Evolutionary conservation across 345 rosid species (phyloP).

Genomic region (Orychophragmus violaceus): DNA sequence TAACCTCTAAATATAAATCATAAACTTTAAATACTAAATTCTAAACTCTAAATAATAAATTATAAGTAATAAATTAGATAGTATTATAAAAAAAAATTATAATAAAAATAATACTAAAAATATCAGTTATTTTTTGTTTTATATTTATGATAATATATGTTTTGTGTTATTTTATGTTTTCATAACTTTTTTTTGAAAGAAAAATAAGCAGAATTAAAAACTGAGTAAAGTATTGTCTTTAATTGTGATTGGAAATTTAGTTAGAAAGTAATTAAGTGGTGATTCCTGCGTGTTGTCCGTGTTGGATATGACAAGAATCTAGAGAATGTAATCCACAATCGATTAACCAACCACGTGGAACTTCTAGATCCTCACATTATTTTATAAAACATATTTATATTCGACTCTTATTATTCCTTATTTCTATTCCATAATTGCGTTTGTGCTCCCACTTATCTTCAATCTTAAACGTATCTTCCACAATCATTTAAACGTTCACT

Average conservation of each 20-base stretch:
- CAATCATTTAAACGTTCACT: background rate
- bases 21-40: too few relatives aligned
- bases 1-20: too few relatives aligned
- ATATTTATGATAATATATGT: too few relatives aligned
- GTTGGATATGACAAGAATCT: conserved; percentile 30
- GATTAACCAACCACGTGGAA: conserved; percentile 23
- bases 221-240: background rate
- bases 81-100: too few relatives aligned
- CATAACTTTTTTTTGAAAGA: too few relatives aligned
- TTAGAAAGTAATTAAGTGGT: conserved; percentile 16
- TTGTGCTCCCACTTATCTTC: too few relatives aligned
- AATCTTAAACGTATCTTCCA: conserved; percentile 2
- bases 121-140: too few relatives aligned
- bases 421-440: conserved; percentile 2
- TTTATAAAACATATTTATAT: background rate
- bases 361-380: conserved; percentile 20
- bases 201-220: background rate
- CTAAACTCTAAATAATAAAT: too few relatives aligned
- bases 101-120: too few relatives aligned
- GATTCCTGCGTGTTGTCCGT: conserved; percentile 27
- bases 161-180: too few relatives aligned
- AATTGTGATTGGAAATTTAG: background rate
- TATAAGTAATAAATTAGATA: too few relatives aligned
- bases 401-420: background rate
- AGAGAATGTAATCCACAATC: conserved; percentile 26